These are phyloP conservation scores for Monosporascus cannonballus DNA, from an alignment of 2,329 filamentous ascomycete species.

Conservation along the genomic window DNA sequence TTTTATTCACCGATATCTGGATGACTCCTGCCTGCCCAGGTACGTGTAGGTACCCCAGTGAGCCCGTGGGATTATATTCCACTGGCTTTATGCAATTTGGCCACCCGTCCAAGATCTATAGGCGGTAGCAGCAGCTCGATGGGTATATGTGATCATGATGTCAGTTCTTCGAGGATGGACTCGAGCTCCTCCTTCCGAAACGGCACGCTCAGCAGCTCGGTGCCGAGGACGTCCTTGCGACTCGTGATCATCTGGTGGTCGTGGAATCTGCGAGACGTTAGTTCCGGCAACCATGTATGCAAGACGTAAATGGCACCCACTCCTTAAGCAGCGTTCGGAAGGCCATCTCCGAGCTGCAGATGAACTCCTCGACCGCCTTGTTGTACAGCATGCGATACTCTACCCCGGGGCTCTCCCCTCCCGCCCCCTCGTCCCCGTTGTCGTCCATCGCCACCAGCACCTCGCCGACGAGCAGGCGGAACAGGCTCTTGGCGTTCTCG, in stretches of 20 bases:
- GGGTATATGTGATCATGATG: constrained; percentile 24
- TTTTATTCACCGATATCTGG: too few relatives aligned
- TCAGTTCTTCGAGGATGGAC: constrained; percentile 73
- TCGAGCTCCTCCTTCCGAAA: constrained; percentile 86
- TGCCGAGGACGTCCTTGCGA: constrained; percentile 76
- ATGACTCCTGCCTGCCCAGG: too few relatives aligned
- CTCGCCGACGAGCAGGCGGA: constrained; percentile 78
- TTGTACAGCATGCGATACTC: constrained; percentile 91
- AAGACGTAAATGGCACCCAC: constrained; percentile 37
- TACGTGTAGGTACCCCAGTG: too few relatives aligned
- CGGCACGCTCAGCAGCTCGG: constrained; percentile 78
- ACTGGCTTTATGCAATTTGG: too few relatives aligned
- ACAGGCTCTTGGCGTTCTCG: constrained; percentile 85
- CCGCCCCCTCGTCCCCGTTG: constrained; percentile 41
- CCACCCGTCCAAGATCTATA: too few relatives aligned
- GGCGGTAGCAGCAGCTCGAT: too few relatives aligned
- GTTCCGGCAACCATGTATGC: constrained; percentile 7
- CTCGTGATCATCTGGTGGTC: constrained; percentile 97
- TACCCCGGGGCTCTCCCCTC: constrained; percentile 60
- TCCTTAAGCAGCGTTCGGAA: constrained; percentile 93
- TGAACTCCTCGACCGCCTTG: constrained; percentile 93
- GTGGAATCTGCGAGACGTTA: constrained; percentile 60
- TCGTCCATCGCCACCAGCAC: constrained; percentile 67
- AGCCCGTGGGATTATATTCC: too few relatives aligned
- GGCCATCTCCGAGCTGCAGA: constrained; percentile 92